Conservation (phyloP, 2,329 filamentous ascomycete genomes). For the Cordyceps farinosa region DNA sequence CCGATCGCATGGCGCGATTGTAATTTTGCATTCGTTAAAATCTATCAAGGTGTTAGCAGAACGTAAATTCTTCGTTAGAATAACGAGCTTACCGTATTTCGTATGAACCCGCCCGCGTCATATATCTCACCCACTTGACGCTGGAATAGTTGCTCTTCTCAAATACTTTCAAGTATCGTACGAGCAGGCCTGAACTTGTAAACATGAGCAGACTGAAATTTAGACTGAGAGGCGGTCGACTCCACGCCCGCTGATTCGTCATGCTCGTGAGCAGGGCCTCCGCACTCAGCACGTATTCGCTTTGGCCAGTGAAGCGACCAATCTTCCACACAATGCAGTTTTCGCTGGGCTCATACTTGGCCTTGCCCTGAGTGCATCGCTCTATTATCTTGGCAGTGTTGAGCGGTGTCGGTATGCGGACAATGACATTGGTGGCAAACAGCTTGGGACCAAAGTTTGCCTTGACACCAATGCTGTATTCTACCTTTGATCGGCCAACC, state of each 20-base stretch:
- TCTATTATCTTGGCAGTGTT: constrained; percentile 95
- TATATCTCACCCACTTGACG: constrained; percentile 98
- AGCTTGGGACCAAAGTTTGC: constrained; percentile 96
- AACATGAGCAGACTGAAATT: constrained; percentile 97
- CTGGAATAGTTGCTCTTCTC: constrained; percentile 99
- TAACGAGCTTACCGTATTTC: constrained; percentile 70
- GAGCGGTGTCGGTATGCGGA: constrained; percentile 90
- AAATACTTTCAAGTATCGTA: constrained; percentile 96
- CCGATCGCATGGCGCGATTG: not conserved
- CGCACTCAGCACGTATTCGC: constrained; percentile 89
- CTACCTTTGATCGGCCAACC: constrained; percentile 92
- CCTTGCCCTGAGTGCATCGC: constrained; percentile 90
- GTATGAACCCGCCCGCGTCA: constrained; percentile 96
- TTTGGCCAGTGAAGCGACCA: constrained; percentile 95
- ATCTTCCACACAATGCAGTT: constrained; percentile 99
- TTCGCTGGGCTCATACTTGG: constrained; percentile 96
- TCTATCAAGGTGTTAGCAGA: constrained; percentile 23
- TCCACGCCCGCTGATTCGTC: constrained; percentile 98
- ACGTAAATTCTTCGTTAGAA: not conserved
- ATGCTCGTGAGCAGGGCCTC: constrained; percentile 92
- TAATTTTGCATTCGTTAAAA: constrained; percentile 26
- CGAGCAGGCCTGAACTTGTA: constrained; percentile 86
- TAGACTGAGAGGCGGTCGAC: constrained; percentile 83
- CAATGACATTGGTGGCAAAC: constrained; percentile 93
- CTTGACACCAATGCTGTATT: constrained; percentile 96